Percentiles rank a stretch among this genome's conserved stretches.
phyloP scores from a whole-genome alignment of 2,329 filamentous ascomycete genomes.

The Metarhizium guizhouense region DNA sequence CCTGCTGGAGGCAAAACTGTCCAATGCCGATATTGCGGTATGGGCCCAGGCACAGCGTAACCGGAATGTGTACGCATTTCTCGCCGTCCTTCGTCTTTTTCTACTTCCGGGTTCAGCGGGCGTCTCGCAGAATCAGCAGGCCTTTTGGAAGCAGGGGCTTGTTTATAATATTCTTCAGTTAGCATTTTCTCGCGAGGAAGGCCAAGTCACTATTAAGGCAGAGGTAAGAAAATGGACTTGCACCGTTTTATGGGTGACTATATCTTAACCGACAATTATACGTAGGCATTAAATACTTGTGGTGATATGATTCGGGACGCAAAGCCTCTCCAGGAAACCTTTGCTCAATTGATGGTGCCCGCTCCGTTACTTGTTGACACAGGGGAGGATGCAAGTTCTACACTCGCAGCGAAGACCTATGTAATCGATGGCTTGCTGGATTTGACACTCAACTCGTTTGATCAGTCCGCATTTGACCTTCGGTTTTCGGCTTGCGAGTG shows the following conservation, averaged over 20 bases:
- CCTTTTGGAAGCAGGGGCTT: slow-evolving; percentile 77
- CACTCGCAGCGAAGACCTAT: slow-evolving; percentile 57
- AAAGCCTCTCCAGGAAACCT: slow-evolving; percentile 70
- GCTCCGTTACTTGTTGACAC: slow-evolving; percentile 39
- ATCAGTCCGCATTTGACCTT: slow-evolving; percentile 63
- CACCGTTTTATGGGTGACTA: not conserved
- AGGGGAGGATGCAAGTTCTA: slow-evolving; percentile 36
- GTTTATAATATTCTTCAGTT: slow-evolving; percentile 73
- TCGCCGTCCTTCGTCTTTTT: slow-evolving; percentile 82
- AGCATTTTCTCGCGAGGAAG: slow-evolving; percentile 63
- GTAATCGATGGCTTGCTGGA: slow-evolving; percentile 92
- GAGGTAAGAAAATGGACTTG: slow-evolving; percentile 45
- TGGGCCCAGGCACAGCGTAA: slow-evolving; percentile 74
- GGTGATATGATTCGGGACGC: slow-evolving; percentile 85
- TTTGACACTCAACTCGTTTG: slow-evolving; percentile 61
- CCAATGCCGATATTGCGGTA: slow-evolving; percentile 51
- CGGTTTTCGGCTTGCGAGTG: slow-evolving; percentile 82
- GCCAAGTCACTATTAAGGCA: slow-evolving; percentile 66
- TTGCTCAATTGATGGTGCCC: slow-evolving; percentile 76
- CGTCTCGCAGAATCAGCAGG: slow-evolving; percentile 72
- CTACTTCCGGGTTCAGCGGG: slow-evolving; percentile 71
- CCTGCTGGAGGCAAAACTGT: slow-evolving; percentile 42
- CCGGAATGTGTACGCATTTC: slow-evolving; percentile 83
- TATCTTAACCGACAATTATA: slow-evolving; percentile 6
- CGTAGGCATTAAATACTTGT: slow-evolving; percentile 65